phyloP scores from a whole-genome alignment of 169 alveolate species.

The Cryptosporidium meleagridis region DNA sequence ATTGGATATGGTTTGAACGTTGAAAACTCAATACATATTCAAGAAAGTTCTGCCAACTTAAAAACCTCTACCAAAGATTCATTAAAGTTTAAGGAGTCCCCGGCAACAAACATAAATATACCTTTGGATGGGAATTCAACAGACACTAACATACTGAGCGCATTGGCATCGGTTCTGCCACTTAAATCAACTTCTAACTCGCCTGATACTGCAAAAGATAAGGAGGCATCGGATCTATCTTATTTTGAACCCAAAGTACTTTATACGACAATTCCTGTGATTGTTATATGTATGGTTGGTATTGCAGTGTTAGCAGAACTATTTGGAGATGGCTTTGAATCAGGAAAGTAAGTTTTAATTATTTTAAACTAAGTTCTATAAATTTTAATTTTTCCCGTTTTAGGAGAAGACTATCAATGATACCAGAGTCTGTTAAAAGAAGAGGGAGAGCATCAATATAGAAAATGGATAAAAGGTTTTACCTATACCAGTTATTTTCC shows the following conservation, averaged over 20 bases:
- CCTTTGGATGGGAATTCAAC: conserved; percentile 28
- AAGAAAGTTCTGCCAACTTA: background rate
- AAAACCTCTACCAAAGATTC: conserved; percentile 5
- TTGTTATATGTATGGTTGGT: conserved; percentile 44
- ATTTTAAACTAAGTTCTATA: background rate
- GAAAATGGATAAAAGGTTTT: background rate
- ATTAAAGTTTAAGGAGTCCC: conserved; percentile 17
- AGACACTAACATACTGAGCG: conserved; percentile 2
- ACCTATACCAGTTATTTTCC: background rate
- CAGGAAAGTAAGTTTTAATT: conserved; percentile 60
- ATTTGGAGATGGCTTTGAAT: conserved; percentile 64
- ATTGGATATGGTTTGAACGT: conserved; percentile 50
- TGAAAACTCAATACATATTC: conserved; percentile 31
- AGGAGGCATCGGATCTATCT: conserved; percentile 28
- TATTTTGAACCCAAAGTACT: conserved; percentile 70
- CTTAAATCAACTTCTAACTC: background rate
- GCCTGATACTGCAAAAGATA: background rate
- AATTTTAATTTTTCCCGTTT: conserved; percentile 3
- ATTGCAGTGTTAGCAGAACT: conserved; percentile 60
- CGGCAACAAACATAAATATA: background rate
- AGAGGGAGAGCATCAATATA: conserved; percentile 74
- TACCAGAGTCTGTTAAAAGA: conserved; percentile 68
- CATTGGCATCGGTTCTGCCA: conserved; percentile 40
- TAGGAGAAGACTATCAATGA: conserved; percentile 54
- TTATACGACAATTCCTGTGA: conserved; percentile 58